Conservation (phyloP, 208 protist species). For the Entamoeba histolytica region DNA sequence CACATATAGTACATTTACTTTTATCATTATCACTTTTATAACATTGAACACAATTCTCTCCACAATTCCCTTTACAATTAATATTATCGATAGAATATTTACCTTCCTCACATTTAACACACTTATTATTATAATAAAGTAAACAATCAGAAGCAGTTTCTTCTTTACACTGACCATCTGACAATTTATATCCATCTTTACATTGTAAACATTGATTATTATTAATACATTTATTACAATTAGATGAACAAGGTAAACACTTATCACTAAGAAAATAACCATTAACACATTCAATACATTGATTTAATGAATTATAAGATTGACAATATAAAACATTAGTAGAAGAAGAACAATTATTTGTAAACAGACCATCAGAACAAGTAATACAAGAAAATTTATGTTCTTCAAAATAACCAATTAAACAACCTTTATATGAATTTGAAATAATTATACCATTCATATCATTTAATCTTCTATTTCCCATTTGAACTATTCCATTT, state of each 20-base stretch:
- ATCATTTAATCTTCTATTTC: no score
- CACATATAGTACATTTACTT: background rate
- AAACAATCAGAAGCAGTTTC: background rate
- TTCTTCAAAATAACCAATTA: no score
- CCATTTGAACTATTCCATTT: no score
- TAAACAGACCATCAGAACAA: no score
- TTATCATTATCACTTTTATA: background rate
- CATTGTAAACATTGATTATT: background rate
- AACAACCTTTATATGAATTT: no score
- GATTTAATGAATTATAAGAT: no score
- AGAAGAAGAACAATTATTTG: fast-evolving
- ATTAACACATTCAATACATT: background rate
- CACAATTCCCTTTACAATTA: background rate
- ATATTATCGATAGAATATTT: background rate
- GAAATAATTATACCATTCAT: no score
- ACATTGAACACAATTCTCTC: background rate
- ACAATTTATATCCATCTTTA: background rate
- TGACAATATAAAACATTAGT: no score
- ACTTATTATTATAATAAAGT: background rate
- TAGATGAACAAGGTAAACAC: background rate
- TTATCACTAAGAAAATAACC: background rate
- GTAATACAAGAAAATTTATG: no score
- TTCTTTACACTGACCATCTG: background rate
- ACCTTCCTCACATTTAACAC: background rate
- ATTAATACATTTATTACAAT: background rate